A percentile compares a stretch with the other conserved stretches of the same genome.
Evolutionary conservation across 2,329 filamentous ascomycete species (phyloP).

Genomic region (Botrytis aclada): DNA sequence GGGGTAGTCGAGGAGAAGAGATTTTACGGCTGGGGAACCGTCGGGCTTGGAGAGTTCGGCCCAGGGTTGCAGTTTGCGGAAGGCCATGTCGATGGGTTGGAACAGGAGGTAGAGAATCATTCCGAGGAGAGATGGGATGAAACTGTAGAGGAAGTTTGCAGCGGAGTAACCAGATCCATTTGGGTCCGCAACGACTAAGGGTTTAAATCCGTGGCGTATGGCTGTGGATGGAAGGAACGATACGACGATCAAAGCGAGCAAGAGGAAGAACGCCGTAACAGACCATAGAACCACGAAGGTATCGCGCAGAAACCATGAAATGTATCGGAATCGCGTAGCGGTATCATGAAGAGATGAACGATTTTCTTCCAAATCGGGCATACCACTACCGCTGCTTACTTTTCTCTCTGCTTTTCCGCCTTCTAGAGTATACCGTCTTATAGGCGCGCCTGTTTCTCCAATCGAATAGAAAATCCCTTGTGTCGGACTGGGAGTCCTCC

Average conservation of each 20-base stretch:
- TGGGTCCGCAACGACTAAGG: slow-evolving; percentile 61
- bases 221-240: slow-evolving; percentile 71
- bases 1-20: slow-evolving; percentile 68
- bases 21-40: slow-evolving; percentile 60
- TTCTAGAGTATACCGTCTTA: slow-evolving; percentile 49
- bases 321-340: slow-evolving; percentile 59
- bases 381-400: slow-evolving; percentile 23
- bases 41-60: slow-evolving; percentile 55
- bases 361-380: slow-evolving; percentile 32
- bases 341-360: slow-evolving; percentile 27
- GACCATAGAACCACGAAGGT: slow-evolving; percentile 64
- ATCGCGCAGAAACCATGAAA: slow-evolving; percentile 74
- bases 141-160: slow-evolving; percentile 84
- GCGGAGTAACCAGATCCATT: slow-evolving; percentile 68
- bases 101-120: slow-evolving; percentile 65
- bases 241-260: slow-evolving; percentile 70
- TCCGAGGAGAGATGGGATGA: slow-evolving; percentile 66
- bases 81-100: slow-evolving; percentile 61
- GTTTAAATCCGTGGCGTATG: slow-evolving; percentile 68
- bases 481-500: slow-evolving; percentile 63
- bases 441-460: slow-evolving; percentile 58
- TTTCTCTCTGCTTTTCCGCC: slow-evolving; percentile 47
- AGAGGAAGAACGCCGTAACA: slow-evolving; percentile 56
- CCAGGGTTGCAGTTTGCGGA: slow-evolving; percentile 69
- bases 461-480: slow-evolving; percentile 74